Percentiles rank a stretch among this genome's conserved stretches.
Evolutionary conservation across 2,329 filamentous ascomycete species (phyloP).

Genomic region (Penicillium sp.): DNA sequence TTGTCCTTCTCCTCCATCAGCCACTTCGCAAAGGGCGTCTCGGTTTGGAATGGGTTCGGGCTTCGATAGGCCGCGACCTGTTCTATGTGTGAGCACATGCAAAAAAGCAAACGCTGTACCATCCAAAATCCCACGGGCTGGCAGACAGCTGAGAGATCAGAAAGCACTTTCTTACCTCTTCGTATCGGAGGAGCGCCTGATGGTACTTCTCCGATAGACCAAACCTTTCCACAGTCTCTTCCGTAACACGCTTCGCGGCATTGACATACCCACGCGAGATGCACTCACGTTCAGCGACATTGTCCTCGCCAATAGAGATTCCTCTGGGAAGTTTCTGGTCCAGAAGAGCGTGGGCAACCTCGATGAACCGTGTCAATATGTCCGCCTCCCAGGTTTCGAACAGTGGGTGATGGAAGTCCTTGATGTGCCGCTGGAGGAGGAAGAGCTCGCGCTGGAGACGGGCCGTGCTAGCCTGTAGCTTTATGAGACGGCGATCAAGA

Average conservation of each 20-base stretch:
- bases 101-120: background rate
- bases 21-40: conserved; percentile 41
- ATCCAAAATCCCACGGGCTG: background rate
- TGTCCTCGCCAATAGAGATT: conserved; percentile 27
- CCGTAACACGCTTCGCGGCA: conserved; percentile 35
- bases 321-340: conserved; percentile 32
- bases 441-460: conserved; percentile 36
- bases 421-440: conserved; percentile 36
- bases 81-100: background rate
- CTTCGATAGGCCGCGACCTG: conserved; percentile 42
- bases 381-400: conserved; percentile 45
- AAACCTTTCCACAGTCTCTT: conserved; percentile 32
- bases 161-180: conserved; percentile 31
- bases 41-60: conserved; percentile 36
- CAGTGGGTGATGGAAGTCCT: conserved; percentile 34
- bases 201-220: conserved; percentile 36
- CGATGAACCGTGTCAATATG: conserved; percentile 44
- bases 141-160: background rate
- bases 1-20: conserved; percentile 35
- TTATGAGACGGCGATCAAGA: conserved; percentile 33
- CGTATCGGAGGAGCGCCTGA: conserved; percentile 37
- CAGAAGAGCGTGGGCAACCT: conserved; percentile 36
- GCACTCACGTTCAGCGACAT: conserved; percentile 25
- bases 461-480: conserved; percentile 29
- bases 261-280: conserved; percentile 34